Conservation (phyloP, 2,329 filamentous ascomycete genomes). For the Colletotrichum sp. region DNA sequence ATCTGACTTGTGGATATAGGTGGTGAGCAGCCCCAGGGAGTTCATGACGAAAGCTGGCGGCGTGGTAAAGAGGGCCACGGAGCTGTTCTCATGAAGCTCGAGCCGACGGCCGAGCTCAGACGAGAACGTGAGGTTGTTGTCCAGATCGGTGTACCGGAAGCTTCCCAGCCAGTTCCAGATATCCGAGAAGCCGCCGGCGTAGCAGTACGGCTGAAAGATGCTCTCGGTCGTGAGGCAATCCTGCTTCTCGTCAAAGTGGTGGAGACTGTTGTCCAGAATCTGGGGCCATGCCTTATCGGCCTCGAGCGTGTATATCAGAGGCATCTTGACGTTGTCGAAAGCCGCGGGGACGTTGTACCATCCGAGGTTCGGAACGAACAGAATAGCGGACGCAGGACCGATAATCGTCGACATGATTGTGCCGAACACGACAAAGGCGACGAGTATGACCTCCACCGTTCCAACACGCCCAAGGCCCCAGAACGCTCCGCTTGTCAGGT, state of each 20-base stretch:
- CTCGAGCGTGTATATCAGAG: background rate
- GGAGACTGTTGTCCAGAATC: background rate
- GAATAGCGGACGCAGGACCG: constrained; percentile 7
- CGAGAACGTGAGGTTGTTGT: background rate
- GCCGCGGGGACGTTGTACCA: background rate
- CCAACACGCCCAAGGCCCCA: background rate
- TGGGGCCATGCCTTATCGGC: background rate
- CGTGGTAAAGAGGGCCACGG: background rate
- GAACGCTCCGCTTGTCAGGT: background rate
- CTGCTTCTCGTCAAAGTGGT: background rate
- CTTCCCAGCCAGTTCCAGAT: background rate
- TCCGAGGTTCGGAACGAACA: constrained; percentile 4
- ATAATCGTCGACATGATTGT: constrained; percentile 5
- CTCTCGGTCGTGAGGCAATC: background rate
- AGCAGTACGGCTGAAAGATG: background rate
- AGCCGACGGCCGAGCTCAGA: background rate
- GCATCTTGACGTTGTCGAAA: background rate
- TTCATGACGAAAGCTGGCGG: background rate
- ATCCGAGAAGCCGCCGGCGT: background rate
- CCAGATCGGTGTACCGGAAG: background rate
- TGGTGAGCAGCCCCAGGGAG: background rate
- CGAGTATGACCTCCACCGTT: background rate
- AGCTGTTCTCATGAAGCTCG: background rate
- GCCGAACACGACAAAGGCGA: background rate
- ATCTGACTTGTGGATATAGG: background rate